These are phyloP conservation scores for Chaetomium tenue DNA, from an alignment of 495 filamentous ascomycete species.

Conservation along the genomic window DNA sequence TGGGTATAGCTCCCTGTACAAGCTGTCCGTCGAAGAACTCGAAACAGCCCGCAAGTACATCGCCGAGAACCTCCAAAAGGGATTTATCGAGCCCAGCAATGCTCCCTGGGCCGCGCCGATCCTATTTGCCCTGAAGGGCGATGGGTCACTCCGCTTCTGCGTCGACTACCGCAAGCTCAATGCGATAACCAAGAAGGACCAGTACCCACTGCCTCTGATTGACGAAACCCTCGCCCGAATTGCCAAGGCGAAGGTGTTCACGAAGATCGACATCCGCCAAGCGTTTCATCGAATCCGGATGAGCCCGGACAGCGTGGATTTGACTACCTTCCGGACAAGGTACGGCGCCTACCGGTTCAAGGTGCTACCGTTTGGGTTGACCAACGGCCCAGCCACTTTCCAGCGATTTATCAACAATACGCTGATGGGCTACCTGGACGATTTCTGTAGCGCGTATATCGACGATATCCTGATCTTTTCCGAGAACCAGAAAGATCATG, in stretches of 20 bases:
- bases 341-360: neutral
- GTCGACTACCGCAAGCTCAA: neutral
- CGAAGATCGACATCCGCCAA: too few species aligned
- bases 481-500: neutral
- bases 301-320: neutral
- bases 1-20: too few species aligned
- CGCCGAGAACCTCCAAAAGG: neutral
- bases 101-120: neutral
- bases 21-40: too few species aligned
- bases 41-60: neutral
- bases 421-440: neutral
- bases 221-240: neutral
- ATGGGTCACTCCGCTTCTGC: neutral
- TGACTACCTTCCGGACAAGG: neutral
- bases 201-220: neutral
- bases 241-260: neutral
- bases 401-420: slow-evolving; percentile 3
- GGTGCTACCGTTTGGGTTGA: neutral
- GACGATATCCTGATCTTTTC: slow-evolving; percentile 1
- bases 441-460: neutral
- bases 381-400: neutral
- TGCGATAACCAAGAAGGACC: neutral
- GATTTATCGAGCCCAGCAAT: neutral
- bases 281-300: neutral
- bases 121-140: neutral